A percentile compares a stretch with the other conserved stretches of the same genome.
These are phyloP conservation scores for Melanogaster broomeanus DNA, from an alignment of 768 basidiomycete genomes.

Conservation along the genomic window DNA sequence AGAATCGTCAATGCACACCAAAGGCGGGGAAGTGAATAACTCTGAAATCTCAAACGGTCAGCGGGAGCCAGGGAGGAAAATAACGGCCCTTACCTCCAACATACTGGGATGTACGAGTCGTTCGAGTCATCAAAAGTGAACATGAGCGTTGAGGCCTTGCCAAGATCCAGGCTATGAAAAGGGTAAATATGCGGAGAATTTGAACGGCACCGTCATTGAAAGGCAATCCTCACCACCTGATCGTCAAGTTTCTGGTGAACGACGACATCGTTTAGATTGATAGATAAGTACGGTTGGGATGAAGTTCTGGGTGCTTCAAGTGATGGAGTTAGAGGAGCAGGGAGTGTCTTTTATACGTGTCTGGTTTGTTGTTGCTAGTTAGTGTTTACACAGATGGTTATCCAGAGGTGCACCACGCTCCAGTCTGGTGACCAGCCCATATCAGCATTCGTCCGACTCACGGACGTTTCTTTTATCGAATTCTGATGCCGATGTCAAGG, in stretches of 20 bases:
- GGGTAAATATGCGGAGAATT: neutral
- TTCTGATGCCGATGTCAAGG: too few relatives aligned
- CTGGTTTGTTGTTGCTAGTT: too few relatives aligned
- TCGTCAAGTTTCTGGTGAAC: neutral
- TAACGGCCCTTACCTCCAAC: neutral
- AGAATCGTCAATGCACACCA: neutral
- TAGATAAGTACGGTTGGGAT: neutral
- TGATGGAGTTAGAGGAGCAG: too few relatives aligned
- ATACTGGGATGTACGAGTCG: neutral
- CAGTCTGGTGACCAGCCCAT: too few relatives aligned
- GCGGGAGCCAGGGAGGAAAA: neutral
- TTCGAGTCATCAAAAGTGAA: neutral
- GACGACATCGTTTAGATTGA: neutral
- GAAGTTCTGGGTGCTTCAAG: too few relatives aligned
- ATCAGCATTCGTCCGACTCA: too few relatives aligned
- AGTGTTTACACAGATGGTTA: too few relatives aligned
- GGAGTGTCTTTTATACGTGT: too few relatives aligned
- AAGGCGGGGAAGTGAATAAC: neutral
- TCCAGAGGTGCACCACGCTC: too few relatives aligned
- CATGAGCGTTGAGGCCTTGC: neutral
- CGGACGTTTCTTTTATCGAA: too few relatives aligned
- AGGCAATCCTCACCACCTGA: neutral
- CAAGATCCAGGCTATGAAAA: neutral
- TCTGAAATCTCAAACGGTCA: neutral
- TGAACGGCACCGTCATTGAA: neutral